phyloP scores from a whole-genome alignment of 306 rosid species.

The Sindora glabra region DNA sequence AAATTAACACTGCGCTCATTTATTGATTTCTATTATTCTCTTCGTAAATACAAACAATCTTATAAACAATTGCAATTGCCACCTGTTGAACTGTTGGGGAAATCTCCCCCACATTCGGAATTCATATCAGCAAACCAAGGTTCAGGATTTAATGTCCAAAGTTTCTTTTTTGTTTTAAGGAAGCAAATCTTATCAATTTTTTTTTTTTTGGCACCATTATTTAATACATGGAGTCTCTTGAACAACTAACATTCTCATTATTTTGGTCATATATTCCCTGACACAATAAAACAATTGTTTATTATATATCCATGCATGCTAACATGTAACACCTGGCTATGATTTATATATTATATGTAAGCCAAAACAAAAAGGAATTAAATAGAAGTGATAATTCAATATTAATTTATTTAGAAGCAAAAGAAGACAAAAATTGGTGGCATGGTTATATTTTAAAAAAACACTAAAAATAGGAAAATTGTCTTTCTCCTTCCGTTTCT shows the following conservation, averaged over 20 bases:
- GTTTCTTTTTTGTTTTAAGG: not conserved
- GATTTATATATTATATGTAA: no score
- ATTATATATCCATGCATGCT: not conserved
- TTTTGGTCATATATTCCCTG: not conserved
- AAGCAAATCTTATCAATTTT: conserved; percentile 20
- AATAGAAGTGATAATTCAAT: no score
- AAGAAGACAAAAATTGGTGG: no score
- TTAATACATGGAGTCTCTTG: conserved; percentile 1
- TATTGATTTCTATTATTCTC: no score
- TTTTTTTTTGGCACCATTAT: not conserved
- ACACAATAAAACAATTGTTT: not conserved
- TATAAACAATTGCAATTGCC: no score
- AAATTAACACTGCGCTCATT: no score
- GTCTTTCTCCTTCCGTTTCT: no score
- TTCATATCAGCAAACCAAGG: not conserved
- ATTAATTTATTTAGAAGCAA: no score
- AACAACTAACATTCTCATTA: conserved; percentile 14
- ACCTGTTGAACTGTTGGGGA: not conserved
- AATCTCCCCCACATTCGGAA: not conserved
- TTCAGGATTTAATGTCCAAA: not conserved
- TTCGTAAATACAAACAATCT: no score
- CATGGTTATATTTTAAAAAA: no score
- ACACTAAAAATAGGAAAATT: no score
- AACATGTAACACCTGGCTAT: not conserved
- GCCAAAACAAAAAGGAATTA: no score